Evolutionary conservation across 352 stramenopile genomes (phyloP).

Genomic region (Thraustochytrium aureum): DNA sequence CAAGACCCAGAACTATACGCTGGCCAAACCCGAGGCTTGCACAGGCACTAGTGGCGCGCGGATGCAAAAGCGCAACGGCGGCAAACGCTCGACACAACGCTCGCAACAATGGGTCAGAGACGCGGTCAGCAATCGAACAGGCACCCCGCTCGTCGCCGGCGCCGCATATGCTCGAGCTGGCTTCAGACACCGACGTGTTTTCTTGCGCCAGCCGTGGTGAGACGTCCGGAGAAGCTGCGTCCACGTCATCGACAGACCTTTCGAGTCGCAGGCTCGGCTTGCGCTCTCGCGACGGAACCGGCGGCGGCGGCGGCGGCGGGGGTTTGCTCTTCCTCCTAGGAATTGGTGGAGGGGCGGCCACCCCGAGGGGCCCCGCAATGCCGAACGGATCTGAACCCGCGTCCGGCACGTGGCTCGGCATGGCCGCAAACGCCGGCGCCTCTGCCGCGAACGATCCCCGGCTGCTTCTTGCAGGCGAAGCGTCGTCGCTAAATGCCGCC

Average conservation of each 20-base stretch:
- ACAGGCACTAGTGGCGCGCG: too few species aligned
- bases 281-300: not conserved
- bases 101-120: not conserved
- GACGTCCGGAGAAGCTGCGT: not conserved
- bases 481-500: not conserved
- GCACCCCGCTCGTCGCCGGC: not conserved
- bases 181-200: not conserved
- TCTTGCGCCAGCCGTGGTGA: not conserved
- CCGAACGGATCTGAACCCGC: not conserved
- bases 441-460: not conserved
- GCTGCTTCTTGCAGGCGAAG: not conserved
- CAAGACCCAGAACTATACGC: not conserved
- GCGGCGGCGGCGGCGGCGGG: not conserved
- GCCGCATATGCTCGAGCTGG: not conserved
- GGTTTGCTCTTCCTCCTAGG: not conserved
- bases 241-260: not conserved
- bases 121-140: not conserved
- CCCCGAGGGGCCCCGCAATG: not conserved
- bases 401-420: not conserved
- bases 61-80: too few species aligned
- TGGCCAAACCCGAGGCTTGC: not conserved
- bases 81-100: not conserved
- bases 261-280: not conserved
- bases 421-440: not conserved
- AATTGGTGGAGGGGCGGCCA: constrained; percentile 14